Percentiles rank a stretch among this genome's conserved stretches.
phyloP scores from a whole-genome alignment of 202 grass and related monocot species.

The Carex sylvatica region DNA sequence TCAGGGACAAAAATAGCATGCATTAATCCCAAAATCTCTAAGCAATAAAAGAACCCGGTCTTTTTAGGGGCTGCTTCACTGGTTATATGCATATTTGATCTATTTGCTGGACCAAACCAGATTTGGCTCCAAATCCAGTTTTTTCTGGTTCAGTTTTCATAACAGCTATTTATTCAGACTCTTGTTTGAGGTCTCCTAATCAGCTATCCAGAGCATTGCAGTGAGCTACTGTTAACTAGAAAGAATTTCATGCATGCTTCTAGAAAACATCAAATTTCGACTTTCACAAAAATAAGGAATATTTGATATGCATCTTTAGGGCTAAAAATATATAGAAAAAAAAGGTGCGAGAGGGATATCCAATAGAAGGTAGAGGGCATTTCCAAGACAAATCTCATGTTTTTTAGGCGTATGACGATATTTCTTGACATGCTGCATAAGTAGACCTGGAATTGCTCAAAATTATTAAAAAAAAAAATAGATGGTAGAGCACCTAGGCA shows the following conservation, averaged over 20 bases:
- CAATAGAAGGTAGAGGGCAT: background rate
- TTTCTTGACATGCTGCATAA: background rate
- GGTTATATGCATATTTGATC: too few relatives aligned
- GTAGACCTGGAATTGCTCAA: background rate
- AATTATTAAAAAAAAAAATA: conserved; percentile 25
- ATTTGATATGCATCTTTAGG: background rate
- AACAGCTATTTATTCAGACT: background rate
- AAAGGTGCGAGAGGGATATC: background rate
- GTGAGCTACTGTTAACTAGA: background rate
- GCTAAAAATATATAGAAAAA: background rate
- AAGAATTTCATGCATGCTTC: background rate
- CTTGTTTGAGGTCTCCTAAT: background rate
- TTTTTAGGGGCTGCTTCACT: too few relatives aligned
- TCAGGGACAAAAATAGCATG: too few relatives aligned
- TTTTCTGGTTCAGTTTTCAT: too few relatives aligned
- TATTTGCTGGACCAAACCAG: too few relatives aligned
- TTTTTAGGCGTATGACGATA: background rate
- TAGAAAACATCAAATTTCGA: background rate
- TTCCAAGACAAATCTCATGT: background rate
- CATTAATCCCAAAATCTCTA: too few relatives aligned
- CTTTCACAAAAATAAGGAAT: background rate
- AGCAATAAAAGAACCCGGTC: too few relatives aligned
- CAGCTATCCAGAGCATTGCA: background rate
- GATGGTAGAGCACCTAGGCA: conserved; percentile 53
- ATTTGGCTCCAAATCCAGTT: too few relatives aligned